Conservation (phyloP, 306 rosid species). For the Fragaria ananassa region DNA sequence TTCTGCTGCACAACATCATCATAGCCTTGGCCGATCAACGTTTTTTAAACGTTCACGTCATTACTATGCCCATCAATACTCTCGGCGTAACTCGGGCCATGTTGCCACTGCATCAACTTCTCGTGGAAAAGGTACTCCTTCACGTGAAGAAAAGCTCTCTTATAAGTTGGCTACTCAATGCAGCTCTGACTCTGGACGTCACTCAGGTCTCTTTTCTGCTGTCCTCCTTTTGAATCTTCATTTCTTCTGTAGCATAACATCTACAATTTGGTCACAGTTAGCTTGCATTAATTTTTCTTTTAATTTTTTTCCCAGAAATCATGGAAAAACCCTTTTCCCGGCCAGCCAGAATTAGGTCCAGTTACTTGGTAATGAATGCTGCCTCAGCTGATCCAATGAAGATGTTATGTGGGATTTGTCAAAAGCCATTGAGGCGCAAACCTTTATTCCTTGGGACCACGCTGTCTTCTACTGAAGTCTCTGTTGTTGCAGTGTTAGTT, state of each 20-base stretch:
- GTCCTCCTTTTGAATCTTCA: neutral
- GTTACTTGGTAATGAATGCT: slow-evolving; percentile 39
- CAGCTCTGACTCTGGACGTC: slow-evolving; percentile 41
- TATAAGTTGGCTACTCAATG: slow-evolving; percentile 60
- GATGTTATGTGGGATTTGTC: slow-evolving; percentile 65
- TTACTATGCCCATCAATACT: slow-evolving; percentile 77
- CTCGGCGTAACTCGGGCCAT: slow-evolving; percentile 65
- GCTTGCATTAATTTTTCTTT: neutral
- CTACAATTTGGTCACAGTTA: neutral
- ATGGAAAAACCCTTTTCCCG: slow-evolving; percentile 44
- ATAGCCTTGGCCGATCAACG: slow-evolving; percentile 61
- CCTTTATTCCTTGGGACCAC: slow-evolving; percentile 45
- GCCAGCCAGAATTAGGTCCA: slow-evolving; percentile 74
- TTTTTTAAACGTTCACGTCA: slow-evolving; percentile 80
- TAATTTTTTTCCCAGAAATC: slow-evolving; percentile 34
- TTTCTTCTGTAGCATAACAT: neutral
- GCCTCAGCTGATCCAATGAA: slow-evolving; percentile 42
- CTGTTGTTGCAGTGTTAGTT: slow-evolving; percentile 71
- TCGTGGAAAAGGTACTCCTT: slow-evolving; percentile 50
- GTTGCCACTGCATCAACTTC: slow-evolving; percentile 61
- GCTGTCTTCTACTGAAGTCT: slow-evolving; percentile 48
- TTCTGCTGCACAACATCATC: slow-evolving; percentile 50
- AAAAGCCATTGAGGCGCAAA: slow-evolving; percentile 59
- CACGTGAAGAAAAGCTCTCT: slow-evolving; percentile 48
- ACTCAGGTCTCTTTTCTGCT: slow-evolving; percentile 41